phyloP scores from a whole-genome alignment of 1,284 basidiomycete species.

The Rhizoctonia solani region DNA sequence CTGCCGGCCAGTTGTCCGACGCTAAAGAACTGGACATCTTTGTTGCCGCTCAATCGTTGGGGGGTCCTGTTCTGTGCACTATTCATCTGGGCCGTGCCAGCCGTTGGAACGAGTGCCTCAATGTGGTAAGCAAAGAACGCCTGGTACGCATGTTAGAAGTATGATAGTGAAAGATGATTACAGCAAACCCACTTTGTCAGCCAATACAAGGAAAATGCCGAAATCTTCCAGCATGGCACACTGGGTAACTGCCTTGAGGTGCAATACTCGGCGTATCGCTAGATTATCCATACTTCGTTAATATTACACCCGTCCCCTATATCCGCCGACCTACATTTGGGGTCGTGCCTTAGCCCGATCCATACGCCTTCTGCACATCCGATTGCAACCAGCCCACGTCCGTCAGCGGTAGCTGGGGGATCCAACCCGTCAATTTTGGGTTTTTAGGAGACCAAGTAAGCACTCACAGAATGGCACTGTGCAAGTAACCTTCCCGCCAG shows the following conservation, averaged over 20 bases:
- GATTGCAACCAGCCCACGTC: conserved; percentile 83
- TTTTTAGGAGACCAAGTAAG: background rate
- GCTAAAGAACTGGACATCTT: conserved; percentile 93
- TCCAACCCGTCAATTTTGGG: conserved; percentile 9
- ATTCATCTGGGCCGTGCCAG: conserved; percentile 57
- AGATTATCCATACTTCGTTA: background rate
- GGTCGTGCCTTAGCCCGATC: conserved; percentile 91
- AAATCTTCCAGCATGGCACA: conserved; percentile 95
- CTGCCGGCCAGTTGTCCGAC: conserved; percentile 84
- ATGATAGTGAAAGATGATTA: background rate
- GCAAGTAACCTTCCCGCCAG: conserved; percentile 86
- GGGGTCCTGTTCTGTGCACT: conserved; percentile 57
- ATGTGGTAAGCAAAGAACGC: conserved; percentile 88
- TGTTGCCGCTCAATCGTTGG: conserved; percentile 84
- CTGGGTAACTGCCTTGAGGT: conserved; percentile 88
- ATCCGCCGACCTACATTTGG: conserved; percentile 61
- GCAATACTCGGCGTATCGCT: conserved; percentile 88
- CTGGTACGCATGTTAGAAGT: conserved; percentile 45
- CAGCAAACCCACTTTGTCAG: conserved; percentile 70
- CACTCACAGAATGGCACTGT: conserved; percentile 88
- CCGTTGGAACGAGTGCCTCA: conserved; percentile 90
- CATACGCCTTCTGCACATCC: conserved; percentile 96
- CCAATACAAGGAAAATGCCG: conserved; percentile 92
- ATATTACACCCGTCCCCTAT: background rate
- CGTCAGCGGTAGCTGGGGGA: conserved; percentile 72